Conservation (phyloP, 169 alveolate genomes). For the Plasmodium vivax region DNA sequence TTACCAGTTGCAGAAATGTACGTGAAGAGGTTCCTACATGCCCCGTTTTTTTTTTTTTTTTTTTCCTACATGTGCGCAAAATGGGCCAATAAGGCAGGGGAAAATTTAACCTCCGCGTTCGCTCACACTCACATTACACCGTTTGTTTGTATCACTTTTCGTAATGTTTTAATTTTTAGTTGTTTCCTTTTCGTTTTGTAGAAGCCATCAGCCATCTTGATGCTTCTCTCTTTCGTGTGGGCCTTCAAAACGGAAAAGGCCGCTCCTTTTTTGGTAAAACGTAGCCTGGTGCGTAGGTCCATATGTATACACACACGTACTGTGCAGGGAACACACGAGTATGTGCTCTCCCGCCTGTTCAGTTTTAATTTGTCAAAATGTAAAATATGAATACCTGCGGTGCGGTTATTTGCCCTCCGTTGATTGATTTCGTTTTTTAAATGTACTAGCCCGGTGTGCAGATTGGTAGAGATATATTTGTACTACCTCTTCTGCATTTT, state of each 20-base stretch:
- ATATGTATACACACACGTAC: background rate
- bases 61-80: background rate
- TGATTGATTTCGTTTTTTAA: background rate
- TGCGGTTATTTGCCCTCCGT: background rate
- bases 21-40: background rate
- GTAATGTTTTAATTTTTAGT: background rate
- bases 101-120: background rate
- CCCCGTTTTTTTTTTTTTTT: background rate
- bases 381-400: background rate
- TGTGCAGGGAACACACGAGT: background rate
- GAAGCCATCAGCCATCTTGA: background rate
- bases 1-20: slow-evolving; percentile 21
- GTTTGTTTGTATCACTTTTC: background rate
- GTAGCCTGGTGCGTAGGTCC: background rate
- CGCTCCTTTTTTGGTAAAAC: background rate
- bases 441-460: background rate
- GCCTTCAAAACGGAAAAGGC: background rate
- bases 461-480: background rate
- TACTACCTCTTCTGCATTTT: background rate
- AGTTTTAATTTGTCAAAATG: background rate
- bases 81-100: background rate
- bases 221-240: background rate
- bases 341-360: background rate
- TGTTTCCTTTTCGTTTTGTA: background rate
- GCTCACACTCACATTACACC: background rate